Conservation (phyloP, 306 rosid genomes). For the Vachellia collinsii region DNA sequence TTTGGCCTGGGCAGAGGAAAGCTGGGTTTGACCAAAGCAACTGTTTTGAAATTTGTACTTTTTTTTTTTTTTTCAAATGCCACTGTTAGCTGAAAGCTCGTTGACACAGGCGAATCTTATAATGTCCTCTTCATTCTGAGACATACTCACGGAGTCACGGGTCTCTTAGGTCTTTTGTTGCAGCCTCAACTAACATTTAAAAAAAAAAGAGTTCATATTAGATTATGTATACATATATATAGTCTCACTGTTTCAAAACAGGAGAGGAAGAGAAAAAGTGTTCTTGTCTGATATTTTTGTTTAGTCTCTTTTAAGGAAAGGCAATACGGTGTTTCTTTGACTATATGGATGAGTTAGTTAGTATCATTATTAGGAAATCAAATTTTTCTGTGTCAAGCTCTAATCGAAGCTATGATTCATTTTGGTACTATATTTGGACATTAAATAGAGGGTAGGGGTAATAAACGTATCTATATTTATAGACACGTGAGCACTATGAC, state of each 20-base stretch:
- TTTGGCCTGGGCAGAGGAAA: conserved; percentile 37
- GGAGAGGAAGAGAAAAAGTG: background rate
- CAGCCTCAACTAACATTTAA: conserved; percentile 8
- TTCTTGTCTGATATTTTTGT: conserved; percentile 17
- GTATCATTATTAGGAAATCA: background rate
- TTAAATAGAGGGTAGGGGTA: conserved; percentile 34
- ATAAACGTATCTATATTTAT: conserved; percentile 37
- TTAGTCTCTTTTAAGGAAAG: conserved; percentile 6
- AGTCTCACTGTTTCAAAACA: conserved; percentile 32
- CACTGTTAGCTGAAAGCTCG: conserved; percentile 46
- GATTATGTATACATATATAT: no score
- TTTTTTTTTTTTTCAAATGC: background rate
- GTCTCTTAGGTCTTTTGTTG: conserved; percentile 38
- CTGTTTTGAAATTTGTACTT: conserved; percentile 37
- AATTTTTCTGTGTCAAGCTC: background rate
- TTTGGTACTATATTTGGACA: conserved; percentile 18
- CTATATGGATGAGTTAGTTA: background rate
- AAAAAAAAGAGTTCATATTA: background rate
- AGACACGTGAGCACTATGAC: conserved; percentile 36
- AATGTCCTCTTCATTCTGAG: conserved; percentile 46
- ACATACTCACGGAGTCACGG: conserved; percentile 51
- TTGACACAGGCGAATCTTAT: conserved; percentile 36
- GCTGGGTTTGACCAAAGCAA: conserved; percentile 77
- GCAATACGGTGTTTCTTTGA: conserved; percentile 24
- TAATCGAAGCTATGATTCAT: background rate